A percentile compares a stretch with the other conserved stretches of the same genome.
Conservation (phyloP, 192 early-diverging fungal genomes). For the Entrophospora sp. region DNA sequence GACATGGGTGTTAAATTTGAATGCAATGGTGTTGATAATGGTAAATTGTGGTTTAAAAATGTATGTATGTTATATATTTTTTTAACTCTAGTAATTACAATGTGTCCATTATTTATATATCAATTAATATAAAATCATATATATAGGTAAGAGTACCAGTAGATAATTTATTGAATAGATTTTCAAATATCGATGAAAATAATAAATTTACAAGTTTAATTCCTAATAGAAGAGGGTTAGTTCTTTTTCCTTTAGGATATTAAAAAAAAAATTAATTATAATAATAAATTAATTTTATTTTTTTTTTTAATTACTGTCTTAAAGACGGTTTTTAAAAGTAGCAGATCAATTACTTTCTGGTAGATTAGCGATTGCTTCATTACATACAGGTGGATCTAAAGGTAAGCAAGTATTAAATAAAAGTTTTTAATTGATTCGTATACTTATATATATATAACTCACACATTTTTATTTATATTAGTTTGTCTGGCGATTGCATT, state of each 20-base stretch:
- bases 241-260: no score
- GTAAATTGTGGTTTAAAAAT: slow-evolving; percentile 36
- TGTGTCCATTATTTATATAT: not conserved
- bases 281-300: no score
- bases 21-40: slow-evolving; percentile 74
- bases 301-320: no score
- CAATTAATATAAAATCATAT: not conserved
- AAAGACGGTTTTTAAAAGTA: slow-evolving; percentile 64
- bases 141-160: slow-evolving; percentile 38
- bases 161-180: slow-evolving; percentile 54
- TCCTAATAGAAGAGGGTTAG: slow-evolving; percentile 33
- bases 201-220: slow-evolving; percentile 44
- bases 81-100: no score
- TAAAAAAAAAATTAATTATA: no score
- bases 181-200: slow-evolving; percentile 42
- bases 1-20: slow-evolving; percentile 69
- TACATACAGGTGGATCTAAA: slow-evolving; percentile 62
- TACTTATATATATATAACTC: not conserved
- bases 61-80: not conserved
- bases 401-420: slow-evolving; percentile 30
- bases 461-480: not conserved
- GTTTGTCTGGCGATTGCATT: slow-evolving; percentile 54
- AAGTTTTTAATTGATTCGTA: not conserved
- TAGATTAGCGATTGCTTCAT: slow-evolving; percentile 58
- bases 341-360: slow-evolving; percentile 70